A percentile compares a stretch with the other conserved stretches of the same genome.
Conservation (phyloP, 345 rosid genomes). For the Populus davidiana region DNA sequence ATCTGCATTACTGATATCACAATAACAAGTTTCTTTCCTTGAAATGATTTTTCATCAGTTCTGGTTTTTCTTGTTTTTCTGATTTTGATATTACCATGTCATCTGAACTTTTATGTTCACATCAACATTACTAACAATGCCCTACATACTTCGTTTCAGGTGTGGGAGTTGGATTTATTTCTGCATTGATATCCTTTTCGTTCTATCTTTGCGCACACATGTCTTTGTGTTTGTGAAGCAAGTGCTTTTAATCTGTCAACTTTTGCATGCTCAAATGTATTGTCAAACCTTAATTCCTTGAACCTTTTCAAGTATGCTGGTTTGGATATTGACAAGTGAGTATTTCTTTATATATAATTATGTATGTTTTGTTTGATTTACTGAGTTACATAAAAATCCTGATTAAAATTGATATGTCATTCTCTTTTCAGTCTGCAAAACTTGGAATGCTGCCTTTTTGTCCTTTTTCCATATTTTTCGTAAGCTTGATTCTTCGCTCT, state of each 20-base stretch:
- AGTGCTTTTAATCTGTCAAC: background rate
- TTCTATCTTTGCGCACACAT: background rate
- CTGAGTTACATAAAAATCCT: background rate
- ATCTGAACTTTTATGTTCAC: background rate
- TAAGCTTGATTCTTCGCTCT: constrained; percentile 34
- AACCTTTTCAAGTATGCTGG: constrained; percentile 99
- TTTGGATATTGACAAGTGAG: constrained; percentile 96
- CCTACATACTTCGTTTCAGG: constrained; percentile 49
- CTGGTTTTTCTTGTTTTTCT: background rate
- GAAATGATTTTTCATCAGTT: background rate
- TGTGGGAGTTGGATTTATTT: constrained; percentile 93
- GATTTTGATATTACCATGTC: background rate
- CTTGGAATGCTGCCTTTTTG: constrained; percentile 96
- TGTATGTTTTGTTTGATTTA: constrained; percentile 1
- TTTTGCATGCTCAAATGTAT: constrained; percentile 18
- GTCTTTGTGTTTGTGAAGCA: background rate
- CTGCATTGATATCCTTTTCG: constrained; percentile 92
- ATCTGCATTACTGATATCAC: too few relatives aligned
- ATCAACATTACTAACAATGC: constrained; percentile 17
- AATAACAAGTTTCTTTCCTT: background rate
- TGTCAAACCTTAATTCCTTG: constrained; percentile 63
- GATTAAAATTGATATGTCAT: constrained; percentile 10
- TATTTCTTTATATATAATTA: constrained; percentile 11
- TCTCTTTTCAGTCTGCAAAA: constrained; percentile 76
- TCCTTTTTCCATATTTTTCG: constrained; percentile 96